Evolutionary conservation across 495 filamentous ascomycete species (phyloP).

Genomic region (Oidiodendron maius): DNA sequence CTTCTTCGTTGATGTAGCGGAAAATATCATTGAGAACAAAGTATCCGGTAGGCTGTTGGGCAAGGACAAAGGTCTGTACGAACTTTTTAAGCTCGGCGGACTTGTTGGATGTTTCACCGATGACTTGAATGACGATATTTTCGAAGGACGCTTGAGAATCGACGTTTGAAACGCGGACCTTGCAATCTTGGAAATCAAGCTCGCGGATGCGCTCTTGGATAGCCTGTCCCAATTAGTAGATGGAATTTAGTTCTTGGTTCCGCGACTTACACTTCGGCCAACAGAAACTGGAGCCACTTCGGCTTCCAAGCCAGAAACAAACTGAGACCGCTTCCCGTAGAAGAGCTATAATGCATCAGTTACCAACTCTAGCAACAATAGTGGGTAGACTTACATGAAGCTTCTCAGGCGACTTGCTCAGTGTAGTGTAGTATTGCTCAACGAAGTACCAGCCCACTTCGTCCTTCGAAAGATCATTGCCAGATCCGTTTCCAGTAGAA

Average conservation of each 20-base stretch:
- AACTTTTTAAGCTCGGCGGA: conserved; percentile 86
- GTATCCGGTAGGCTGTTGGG: conserved; percentile 93
- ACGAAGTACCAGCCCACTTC: conserved; percentile 98
- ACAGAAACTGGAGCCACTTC: conserved; percentile 77
- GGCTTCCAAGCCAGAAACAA: conserved; percentile 80
- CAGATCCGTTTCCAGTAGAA: conserved; percentile 16
- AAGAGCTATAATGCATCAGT: conserved; percentile 51
- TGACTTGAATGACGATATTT: conserved; percentile 94
- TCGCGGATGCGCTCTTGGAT: conserved; percentile 92
- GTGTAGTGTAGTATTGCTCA: conserved; percentile 96
- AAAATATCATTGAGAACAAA: conserved; percentile 98
- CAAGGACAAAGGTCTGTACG: conserved; percentile 96
- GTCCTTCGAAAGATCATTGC: conserved; percentile 25
- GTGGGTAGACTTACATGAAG: conserved; percentile 60
- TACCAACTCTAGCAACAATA: not conserved
- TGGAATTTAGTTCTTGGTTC: conserved; percentile 2
- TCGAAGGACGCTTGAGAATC: conserved; percentile 89
- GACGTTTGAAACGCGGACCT: conserved; percentile 96
- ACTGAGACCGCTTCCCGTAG: conserved; percentile 77
- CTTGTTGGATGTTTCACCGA: conserved; percentile 96
- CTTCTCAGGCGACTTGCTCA: conserved; percentile 90
- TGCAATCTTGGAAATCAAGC: conserved; percentile 93
- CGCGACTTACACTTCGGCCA: conserved; percentile 68
- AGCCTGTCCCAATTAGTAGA: conserved; percentile 44
- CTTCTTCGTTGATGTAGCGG: conserved; percentile 81